Conservation (phyloP, 1,284 basidiomycete species). For the Xanthoconium separans region DNA sequence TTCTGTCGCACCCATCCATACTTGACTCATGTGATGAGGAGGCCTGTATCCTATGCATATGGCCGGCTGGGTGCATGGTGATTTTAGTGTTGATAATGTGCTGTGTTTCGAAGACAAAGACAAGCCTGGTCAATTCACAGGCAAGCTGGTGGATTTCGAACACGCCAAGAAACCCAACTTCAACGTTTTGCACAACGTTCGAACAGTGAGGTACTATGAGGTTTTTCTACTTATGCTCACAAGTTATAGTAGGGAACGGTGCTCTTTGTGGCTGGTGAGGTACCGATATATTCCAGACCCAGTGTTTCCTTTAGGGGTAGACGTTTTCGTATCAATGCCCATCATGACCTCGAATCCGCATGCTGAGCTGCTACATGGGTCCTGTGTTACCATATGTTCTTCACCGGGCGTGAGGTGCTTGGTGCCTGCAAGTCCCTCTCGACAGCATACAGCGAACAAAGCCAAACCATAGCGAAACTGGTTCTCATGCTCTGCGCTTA, state of each 20-base stretch:
- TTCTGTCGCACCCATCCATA: background rate
- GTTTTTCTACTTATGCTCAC: background rate
- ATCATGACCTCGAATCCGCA: conserved; percentile 10
- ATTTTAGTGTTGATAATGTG: background rate
- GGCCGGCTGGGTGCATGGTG: background rate
- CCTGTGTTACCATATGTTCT: background rate
- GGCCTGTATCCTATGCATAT: background rate
- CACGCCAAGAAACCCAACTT: conserved; percentile 7
- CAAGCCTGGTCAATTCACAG: background rate
- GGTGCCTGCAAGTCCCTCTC: background rate
- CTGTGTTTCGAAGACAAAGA: background rate
- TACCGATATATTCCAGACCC: background rate
- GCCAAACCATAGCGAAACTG: background rate
- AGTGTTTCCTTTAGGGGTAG: no score
- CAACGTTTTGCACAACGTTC: background rate
- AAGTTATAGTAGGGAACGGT: conserved; percentile 11
- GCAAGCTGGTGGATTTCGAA: conserved; percentile 17
- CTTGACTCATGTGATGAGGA: background rate
- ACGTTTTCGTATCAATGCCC: conserved; percentile 10
- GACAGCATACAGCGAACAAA: background rate
- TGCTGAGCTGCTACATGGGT: conserved; percentile 13
- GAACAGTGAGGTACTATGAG: conserved; percentile 5
- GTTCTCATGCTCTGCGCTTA: background rate
- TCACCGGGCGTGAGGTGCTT: background rate
- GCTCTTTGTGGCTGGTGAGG: conserved; percentile 15